These are phyloP conservation scores for Rhytidhysteron rufulum DNA, from an alignment of 2,329 filamentous ascomycete genomes.

Conservation along the genomic window DNA sequence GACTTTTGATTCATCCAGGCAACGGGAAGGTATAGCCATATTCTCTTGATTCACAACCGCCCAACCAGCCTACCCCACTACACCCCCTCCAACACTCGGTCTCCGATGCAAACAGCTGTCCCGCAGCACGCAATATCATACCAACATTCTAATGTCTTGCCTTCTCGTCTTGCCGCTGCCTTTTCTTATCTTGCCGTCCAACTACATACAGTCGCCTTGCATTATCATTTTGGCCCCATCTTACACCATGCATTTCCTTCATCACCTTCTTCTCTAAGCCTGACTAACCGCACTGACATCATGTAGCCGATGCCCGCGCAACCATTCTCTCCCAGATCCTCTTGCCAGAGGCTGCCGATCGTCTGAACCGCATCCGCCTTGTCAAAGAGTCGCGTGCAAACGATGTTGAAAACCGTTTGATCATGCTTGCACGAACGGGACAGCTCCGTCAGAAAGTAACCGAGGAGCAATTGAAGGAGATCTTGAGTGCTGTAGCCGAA, in stretches of 20 bases:
- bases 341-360: conserved; percentile 87
- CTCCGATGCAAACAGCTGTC: conserved; percentile 1
- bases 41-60: not conserved
- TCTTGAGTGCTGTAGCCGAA: conserved; percentile 80
- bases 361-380: conserved; percentile 87
- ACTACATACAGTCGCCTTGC: no score
- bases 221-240: no score
- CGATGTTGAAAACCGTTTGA: conserved; percentile 88
- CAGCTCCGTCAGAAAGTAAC: conserved; percentile 86
- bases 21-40: conserved; percentile 43
- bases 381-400: conserved; percentile 89
- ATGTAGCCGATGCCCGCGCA: conserved; percentile 65
- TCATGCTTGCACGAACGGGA: conserved; percentile 83
- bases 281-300: conserved; percentile 23
- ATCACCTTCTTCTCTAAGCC: not conserved
- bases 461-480: conserved; percentile 88
- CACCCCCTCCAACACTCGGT: not conserved
- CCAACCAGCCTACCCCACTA: conserved; percentile 3
- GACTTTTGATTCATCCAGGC: conserved; percentile 23
- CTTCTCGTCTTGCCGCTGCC: conserved; percentile 21
- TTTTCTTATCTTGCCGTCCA: no score
- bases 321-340: conserved; percentile 89
- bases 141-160: conserved; percentile 6
- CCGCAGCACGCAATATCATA: no score
- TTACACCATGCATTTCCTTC: no score